Evolutionary conservation across 2,329 filamentous ascomycete species (phyloP), one percentile per base, ranked within the genome.

Genomic region (Penicillium sp.): DNA sequence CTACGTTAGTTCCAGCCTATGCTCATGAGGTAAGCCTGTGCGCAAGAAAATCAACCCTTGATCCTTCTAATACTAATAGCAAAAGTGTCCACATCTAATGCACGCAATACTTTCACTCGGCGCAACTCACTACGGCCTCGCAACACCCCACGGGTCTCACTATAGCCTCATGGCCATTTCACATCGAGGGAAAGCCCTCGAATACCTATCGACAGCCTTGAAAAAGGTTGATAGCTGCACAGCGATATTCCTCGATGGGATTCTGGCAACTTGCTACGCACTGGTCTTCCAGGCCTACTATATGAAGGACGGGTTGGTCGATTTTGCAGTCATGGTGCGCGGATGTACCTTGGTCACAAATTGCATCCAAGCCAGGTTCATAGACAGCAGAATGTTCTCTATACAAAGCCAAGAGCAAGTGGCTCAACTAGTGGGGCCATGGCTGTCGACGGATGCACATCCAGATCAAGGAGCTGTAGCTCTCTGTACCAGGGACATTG

Each of bases 31-130:
- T 80, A 89, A 51, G 86, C 86, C 1, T 84, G 89, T 56, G 44
- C 41, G n/a, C 21, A 43, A 44, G 53, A n/a, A n/a, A n/a, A n/a
- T n/a, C n/a, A n/a, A n/a, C n/a, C n/a, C n/a, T n/a, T n/a, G n/a
- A n/a, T n/a, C n/a, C n/a, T n/a, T n/a, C n/a, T n/a, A n/a, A n/a
- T n/a, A n/a, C n/a, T n/a, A n/a, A 29, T 56, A 62, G 36, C 67
- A 36, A 6, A 20, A 53, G 47, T 18, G 87, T 58, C 83, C 86
- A 49, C 87, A 84, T 52, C 76, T 88, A 8, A 88, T 90, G 81
- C 86, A 90, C 65, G 84, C 86, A 4, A 85, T 90, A 44, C 78
- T 88, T 0, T 85, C 85, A 10, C 79, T 88, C 53, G 79, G 86
- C 1, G 87, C 87, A 26, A 88, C 86, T 0, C 84, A 89, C 56